Conservation (phyloP, 768 basidiomycete species). For the Serendipita sp. region DNA sequence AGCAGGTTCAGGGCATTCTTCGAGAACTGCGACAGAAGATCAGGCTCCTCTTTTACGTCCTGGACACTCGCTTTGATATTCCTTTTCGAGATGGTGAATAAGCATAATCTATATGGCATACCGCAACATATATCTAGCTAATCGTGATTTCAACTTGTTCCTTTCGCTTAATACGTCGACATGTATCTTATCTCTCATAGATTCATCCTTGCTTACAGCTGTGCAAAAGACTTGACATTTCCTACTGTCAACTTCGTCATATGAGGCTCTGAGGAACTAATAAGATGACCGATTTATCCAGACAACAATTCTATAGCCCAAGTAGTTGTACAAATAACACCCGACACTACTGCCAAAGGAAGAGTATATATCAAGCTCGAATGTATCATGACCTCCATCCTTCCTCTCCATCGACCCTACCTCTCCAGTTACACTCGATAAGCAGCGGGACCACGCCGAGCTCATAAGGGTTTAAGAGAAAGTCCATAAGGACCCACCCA, state of each 20-base stretch:
- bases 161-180: too few species aligned
- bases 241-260: too few species aligned
- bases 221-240: too few species aligned
- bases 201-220: too few species aligned
- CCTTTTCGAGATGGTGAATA: not conserved
- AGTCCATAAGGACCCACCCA: slow-evolving; percentile 68
- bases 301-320: too few species aligned
- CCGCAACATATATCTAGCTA: not conserved
- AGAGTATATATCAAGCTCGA: not conserved
- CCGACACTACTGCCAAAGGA: too few species aligned
- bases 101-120: not conserved
- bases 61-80: not conserved
- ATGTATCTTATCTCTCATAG: too few species aligned
- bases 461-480: slow-evolving; percentile 39
- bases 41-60: not conserved
- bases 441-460: slow-evolving; percentile 43
- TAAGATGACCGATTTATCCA: too few species aligned
- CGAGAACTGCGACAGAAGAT: not conserved
- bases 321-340: too few species aligned
- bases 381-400: slow-evolving; percentile 5
- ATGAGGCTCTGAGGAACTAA: too few species aligned
- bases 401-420: slow-evolving; percentile 15
- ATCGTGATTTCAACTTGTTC: too few species aligned
- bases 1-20: not conserved
- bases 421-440: slow-evolving; percentile 63